Evolutionary conservation across 2,329 filamentous ascomycete species (phyloP).

Genomic region (Trichoderma polysporum): DNA sequence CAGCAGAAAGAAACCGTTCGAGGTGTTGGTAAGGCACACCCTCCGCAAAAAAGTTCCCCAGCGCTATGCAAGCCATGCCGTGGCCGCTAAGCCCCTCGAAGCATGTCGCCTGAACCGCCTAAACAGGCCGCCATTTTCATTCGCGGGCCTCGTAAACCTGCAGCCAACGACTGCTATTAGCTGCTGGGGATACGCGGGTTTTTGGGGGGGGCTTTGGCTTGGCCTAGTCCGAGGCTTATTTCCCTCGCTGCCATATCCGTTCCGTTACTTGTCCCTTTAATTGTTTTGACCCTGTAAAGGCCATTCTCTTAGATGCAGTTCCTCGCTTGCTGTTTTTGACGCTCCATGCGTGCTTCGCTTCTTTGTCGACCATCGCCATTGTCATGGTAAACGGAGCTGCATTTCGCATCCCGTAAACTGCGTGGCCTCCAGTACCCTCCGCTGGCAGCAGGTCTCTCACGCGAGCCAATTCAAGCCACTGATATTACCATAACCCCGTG

Average conservation of each 20-base stretch:
- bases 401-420: conserved; percentile 6
- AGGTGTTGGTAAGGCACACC: too few relatives aligned
- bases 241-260: background rate
- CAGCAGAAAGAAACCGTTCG: too few relatives aligned
- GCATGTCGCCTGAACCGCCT: background rate
- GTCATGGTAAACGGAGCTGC: background rate
- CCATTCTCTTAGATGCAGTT: background rate
- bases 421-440: background rate
- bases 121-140: background rate
- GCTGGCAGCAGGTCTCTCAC: background rate
- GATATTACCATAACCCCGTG: background rate
- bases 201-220: background rate
- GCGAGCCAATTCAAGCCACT: background rate
- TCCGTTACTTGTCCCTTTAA: background rate
- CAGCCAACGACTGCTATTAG: background rate
- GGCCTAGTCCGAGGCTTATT: background rate
- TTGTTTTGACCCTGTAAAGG: background rate
- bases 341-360: background rate
- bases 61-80: conserved; percentile 16
- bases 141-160: background rate
- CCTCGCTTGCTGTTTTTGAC: background rate
- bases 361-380: background rate
- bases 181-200: background rate
- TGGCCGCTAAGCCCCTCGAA: conserved; percentile 2
- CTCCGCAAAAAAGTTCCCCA: background rate